These are phyloP conservation scores for Ustilago cynodontis DNA, from an alignment of 1,284 basidiomycete genomes.

Conservation along the genomic window DNA sequence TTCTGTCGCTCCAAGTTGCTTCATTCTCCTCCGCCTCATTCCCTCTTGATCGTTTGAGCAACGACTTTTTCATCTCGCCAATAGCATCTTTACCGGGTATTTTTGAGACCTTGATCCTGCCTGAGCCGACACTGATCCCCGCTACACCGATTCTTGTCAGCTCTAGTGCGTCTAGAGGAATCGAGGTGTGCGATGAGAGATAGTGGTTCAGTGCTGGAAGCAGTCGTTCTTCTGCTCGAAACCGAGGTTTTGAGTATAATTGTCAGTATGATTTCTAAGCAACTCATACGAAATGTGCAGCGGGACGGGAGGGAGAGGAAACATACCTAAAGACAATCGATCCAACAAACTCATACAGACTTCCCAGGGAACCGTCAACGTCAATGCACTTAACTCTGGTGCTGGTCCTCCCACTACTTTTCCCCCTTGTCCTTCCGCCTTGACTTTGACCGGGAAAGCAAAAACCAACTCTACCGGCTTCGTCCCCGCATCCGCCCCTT, in stretches of 20 bases:
- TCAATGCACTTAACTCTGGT: slow-evolving; percentile 36
- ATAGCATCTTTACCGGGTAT: slow-evolving; percentile 23
- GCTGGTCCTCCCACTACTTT: slow-evolving; percentile 28
- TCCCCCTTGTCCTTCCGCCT: neutral
- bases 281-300: neutral
- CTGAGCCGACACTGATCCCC: slow-evolving; percentile 47
- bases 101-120: slow-evolving; percentile 40
- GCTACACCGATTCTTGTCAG: slow-evolving; percentile 44
- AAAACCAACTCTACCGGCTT: slow-evolving; percentile 51
- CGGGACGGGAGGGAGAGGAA: neutral
- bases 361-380: slow-evolving; percentile 54
- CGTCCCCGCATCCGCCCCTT: slow-evolving; percentile 15
- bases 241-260: neutral
- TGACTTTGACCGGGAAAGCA: slow-evolving; percentile 27
- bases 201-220: slow-evolving; percentile 52
- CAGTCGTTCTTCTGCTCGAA: slow-evolving; percentile 27
- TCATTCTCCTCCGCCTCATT: slow-evolving; percentile 1
- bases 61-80: slow-evolving; percentile 13
- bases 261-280: neutral
- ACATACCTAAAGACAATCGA: slow-evolving; percentile 21
- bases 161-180: slow-evolving; percentile 45
- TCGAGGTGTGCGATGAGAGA: slow-evolving; percentile 44
- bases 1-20: slow-evolving; percentile 34
- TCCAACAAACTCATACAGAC: slow-evolving; percentile 46
- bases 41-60: slow-evolving; percentile 16